These are phyloP conservation scores for Rhynchospora tenuis DNA, from an alignment of 176 grass and related monocot species.

Conservation along the genomic window DNA sequence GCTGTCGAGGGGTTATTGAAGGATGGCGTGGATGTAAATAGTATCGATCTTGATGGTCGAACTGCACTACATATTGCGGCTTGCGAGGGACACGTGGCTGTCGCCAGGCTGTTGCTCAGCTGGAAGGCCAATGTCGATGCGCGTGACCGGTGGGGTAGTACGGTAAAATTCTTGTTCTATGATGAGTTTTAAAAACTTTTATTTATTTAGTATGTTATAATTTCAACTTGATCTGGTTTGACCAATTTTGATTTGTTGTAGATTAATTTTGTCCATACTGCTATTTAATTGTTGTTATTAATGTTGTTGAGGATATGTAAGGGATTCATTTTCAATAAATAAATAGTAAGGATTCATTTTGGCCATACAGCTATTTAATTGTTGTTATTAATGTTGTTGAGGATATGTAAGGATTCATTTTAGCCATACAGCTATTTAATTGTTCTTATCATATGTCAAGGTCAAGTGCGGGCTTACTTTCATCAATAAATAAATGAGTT, in stretches of 20 bases:
- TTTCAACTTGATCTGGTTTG: not conserved
- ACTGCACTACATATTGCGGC: constrained; percentile 89
- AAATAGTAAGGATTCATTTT: too few relatives aligned
- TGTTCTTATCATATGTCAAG: too few relatives aligned
- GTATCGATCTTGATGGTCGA: constrained; percentile 94
- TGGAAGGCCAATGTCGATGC: constrained; percentile 93
- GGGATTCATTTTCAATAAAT: not conserved
- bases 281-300: not conserved
- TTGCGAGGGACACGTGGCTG: constrained; percentile 60
- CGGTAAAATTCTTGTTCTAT: constrained; percentile 36
- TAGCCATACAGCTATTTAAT: too few relatives aligned
- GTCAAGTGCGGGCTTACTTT: too few relatives aligned
- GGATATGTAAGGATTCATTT: not conserved
- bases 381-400: not conserved
- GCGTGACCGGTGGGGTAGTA: constrained; percentile 94
- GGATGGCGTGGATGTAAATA: constrained; percentile 79
- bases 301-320: not conserved
- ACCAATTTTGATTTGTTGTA: not conserved
- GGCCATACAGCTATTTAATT: too few relatives aligned
- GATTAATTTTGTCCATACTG: not conserved
- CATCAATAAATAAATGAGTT: not conserved
- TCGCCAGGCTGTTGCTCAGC: constrained; percentile 61
- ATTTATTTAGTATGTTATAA: not conserved
- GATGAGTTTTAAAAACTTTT: not conserved
- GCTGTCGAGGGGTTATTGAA: constrained; percentile 54